phyloP scores from a whole-genome alignment of 495 filamentous ascomycete species.

The Tuber umbilicatum region DNA sequence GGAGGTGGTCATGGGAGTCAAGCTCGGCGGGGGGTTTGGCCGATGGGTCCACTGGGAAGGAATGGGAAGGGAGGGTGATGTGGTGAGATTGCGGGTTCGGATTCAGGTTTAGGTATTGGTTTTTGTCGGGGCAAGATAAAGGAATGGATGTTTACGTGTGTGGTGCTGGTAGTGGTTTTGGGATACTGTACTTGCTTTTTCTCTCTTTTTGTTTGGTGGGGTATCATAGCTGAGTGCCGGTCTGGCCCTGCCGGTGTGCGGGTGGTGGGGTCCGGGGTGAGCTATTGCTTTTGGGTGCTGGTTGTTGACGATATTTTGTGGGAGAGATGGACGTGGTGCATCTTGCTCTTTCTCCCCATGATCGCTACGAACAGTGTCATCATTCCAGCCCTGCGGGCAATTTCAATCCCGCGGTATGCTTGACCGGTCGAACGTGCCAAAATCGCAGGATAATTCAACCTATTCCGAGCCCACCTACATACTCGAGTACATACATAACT shows the following conservation, averaged over 20 bases:
- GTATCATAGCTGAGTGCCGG: background rate
- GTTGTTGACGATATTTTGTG: too few relatives aligned
- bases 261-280: background rate
- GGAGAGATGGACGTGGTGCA: too few relatives aligned
- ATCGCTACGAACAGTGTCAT: too few relatives aligned
- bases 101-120: background rate
- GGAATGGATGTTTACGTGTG: too few relatives aligned
- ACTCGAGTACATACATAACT: background rate
- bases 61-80: background rate
- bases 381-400: background rate
- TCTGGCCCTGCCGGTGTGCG: too few relatives aligned
- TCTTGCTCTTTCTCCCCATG: too few relatives aligned
- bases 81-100: background rate
- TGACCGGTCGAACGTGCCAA: background rate
- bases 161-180: background rate
- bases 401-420: background rate
- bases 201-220: background rate
- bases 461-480: background rate
- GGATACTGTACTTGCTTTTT: background rate
- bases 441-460: background rate
- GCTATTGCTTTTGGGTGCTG: too few relatives aligned
- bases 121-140: too few relatives aligned
- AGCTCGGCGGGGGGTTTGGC: background rate
- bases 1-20: background rate
- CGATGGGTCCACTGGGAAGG: background rate